Conservation (phyloP, 2,329 filamentous ascomycete genomes). For the Beauveria sp. region DNA sequence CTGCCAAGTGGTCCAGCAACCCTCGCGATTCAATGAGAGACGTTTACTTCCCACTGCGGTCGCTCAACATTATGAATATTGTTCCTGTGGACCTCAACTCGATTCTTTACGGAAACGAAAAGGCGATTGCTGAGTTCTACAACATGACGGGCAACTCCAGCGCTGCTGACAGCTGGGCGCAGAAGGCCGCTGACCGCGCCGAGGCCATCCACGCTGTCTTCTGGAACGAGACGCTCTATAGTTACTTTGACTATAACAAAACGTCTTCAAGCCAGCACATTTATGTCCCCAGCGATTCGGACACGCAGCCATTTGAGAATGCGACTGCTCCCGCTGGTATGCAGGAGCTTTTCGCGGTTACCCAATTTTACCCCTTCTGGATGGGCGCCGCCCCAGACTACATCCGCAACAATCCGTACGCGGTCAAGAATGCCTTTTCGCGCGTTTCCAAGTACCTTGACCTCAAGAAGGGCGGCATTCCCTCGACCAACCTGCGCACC, state of each 20-base stretch:
- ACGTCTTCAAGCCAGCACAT: conserved; percentile 49
- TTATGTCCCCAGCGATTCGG: conserved; percentile 42
- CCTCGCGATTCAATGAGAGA: conserved; percentile 51
- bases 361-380: conserved; percentile 64
- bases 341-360: conserved; percentile 50
- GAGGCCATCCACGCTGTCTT: conserved; percentile 55
- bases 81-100: conserved; percentile 61
- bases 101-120: conserved; percentile 59
- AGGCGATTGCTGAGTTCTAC: conserved; percentile 49
- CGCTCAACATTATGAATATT: conserved; percentile 49
- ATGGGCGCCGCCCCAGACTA: conserved; percentile 51
- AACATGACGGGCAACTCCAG: conserved; percentile 41
- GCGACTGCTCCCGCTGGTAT: conserved; percentile 41
- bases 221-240: conserved; percentile 55
- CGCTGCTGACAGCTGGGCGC: conserved; percentile 40
- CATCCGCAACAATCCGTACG: conserved; percentile 51
- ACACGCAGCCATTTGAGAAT: conserved; percentile 24
- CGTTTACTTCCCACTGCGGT: conserved; percentile 57
- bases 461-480: conserved; percentile 46
- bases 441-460: conserved; percentile 47
- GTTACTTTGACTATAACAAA: conserved; percentile 64
- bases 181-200: conserved; percentile 44
- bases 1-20: conserved; percentile 47
- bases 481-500: conserved; percentile 53
- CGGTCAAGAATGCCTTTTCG: conserved; percentile 45